Base-by-base conservation (phyloP, 2,329 filamentous ascomycete species). In the Xylariomycetidae sp. region DNA sequence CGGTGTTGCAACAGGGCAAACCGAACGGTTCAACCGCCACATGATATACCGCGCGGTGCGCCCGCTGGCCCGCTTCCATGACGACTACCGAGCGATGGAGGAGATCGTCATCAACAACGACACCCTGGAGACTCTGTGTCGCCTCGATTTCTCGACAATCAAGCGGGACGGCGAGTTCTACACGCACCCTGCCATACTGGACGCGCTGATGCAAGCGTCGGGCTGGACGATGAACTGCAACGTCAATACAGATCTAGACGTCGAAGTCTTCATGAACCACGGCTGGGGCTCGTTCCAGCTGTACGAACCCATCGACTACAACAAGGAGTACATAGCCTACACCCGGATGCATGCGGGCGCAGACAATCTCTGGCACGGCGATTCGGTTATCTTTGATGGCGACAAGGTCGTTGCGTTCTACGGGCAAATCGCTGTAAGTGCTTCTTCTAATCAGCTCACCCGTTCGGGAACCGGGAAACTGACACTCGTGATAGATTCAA, bases 11-110 rank as follows among this genome's bases (percentile, higher is more conserved):
- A 31, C 31, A 2, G 46, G 37, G 4, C 25, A 13, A 3, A 44
- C 45, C 12, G 36, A 36, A 9, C 40, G 46, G 6, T 53, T 78
- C 41, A 72, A 74, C 41, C 68, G 71, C 11, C 67, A 73, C 13
- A 53, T 54, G 48, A 43, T 38, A 2, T 58, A 58, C 34, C 38
- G 45, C 3, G 28, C 38, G 8, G 48, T 58, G 26, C 34, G 50
- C 2, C 41, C 50, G 3, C 37, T 58, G 8, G 54, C 52, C 4
- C 30, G 35, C 4, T 58, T 55, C 36, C 42, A 54, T 25, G 31
- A 40, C 12, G 53, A 55, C 19, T 58, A 52, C 39, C 34, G 44
- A 2, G 45, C 41, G 12, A 36, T 56, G 3, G 46, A 59, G 13
- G 54, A 54, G 28, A 44, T 59, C 5, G 40, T 61, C 0, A 42